These are phyloP conservation scores for thale cress (Arabidopsis thaliana) DNA, from an alignment of 345 rosid species.

Conservation along the genomic window TAIR10.1 NC_003071.7:7867501-7868000, in stretches of 20 bases:
- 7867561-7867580: constrained; percentile 26
- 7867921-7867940: constrained; percentile 33
- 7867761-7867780: not conserved
- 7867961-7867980: constrained; percentile 80
- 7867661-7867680: constrained; percentile 18
- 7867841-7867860: constrained; percentile 19
- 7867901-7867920: constrained; percentile 7
- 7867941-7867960: constrained; percentile 66
- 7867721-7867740: not conserved
- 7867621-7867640: constrained; percentile 36
- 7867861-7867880: constrained; percentile 1
- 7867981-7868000: constrained; percentile 65
- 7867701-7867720: not conserved
- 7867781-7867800: not conserved
- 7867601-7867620: constrained; percentile 31
- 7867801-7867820: constrained; percentile 27
- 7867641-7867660: constrained; percentile 42
- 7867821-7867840: not conserved
- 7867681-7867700: constrained; percentile 42
- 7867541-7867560: constrained; percentile 27
- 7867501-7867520: constrained; percentile 42
- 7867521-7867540: constrained; percentile 37
- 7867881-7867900: constrained; percentile 17
- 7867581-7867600: constrained; percentile 36
- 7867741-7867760: constrained; percentile 39